Evolutionary conservation across 805 yeast genomes (phyloP).

Genomic region (Ogataea dorogensis): DNA sequence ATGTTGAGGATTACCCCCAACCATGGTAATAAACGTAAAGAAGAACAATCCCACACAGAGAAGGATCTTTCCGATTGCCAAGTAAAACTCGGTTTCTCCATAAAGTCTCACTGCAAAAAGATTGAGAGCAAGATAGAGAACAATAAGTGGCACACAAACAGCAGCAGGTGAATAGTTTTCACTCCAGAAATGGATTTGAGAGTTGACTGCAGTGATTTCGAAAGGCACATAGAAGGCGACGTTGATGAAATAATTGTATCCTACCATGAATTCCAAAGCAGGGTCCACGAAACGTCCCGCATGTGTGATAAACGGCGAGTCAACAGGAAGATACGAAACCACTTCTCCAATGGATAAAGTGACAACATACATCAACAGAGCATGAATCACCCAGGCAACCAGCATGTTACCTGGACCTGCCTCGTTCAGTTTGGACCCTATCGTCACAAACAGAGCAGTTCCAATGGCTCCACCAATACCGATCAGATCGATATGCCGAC

Average conservation of each 20-base stretch:
- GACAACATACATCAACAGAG: conserved; percentile 59
- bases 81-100: conserved; percentile 83
- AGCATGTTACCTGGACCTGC: conserved; percentile 65
- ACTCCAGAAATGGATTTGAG: conserved; percentile 79
- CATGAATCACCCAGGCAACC: conserved; percentile 67
- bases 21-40: conserved; percentile 78
- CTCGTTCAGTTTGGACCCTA: conserved; percentile 36
- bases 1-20: conserved; percentile 82
- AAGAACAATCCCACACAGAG: conserved; percentile 75
- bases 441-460: conserved; percentile 43
- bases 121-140: conserved; percentile 61
- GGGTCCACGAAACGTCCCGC: conserved; percentile 76
- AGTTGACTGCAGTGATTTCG: conserved; percentile 77
- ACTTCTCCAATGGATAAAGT: conserved; percentile 76
- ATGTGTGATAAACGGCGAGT: conserved; percentile 73
- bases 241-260: conserved; percentile 77
- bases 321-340: conserved; percentile 72
- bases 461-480: conserved; percentile 83
- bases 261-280: conserved; percentile 70
- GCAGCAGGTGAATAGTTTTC: conserved; percentile 73
- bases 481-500: conserved; percentile 71
- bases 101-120: conserved; percentile 70
- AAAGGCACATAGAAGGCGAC: conserved; percentile 79
- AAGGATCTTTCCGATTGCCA: conserved; percentile 69
- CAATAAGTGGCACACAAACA: conserved; percentile 63